phyloP scores from a whole-genome alignment of 768 basidiomycete genomes.

The Boletus sp. region DNA sequence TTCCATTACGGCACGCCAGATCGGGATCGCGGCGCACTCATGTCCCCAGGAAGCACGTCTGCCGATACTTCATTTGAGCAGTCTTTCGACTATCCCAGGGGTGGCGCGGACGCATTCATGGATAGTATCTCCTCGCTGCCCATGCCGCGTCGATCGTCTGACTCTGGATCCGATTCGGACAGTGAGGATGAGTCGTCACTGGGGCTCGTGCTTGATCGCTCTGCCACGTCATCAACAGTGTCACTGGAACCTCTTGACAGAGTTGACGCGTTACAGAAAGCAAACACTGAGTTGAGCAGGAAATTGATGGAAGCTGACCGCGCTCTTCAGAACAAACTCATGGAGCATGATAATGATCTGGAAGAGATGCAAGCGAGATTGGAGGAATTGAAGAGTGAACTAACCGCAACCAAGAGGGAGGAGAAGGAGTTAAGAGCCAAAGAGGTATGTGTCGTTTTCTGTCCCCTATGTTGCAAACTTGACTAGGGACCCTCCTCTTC shows the following conservation, averaged over 20 bases:
- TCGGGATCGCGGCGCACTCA: slow-evolving; percentile 27
- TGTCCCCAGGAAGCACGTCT: slow-evolving; percentile 34
- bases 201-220: slow-evolving; percentile 60
- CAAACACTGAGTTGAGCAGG: slow-evolving; percentile 70
- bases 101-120: slow-evolving; percentile 40
- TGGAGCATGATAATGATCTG: slow-evolving; percentile 78
- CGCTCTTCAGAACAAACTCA: slow-evolving; percentile 59
- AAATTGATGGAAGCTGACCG: slow-evolving; percentile 76
- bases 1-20: slow-evolving; percentile 43
- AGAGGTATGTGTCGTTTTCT: slow-evolving; percentile 51
- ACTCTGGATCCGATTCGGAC: slow-evolving; percentile 49
- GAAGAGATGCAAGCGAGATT: slow-evolving; percentile 74
- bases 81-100: slow-evolving; percentile 37
- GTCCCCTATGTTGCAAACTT: slow-evolving; percentile 2
- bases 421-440: slow-evolving; percentile 90
- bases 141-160: slow-evolving; percentile 47
- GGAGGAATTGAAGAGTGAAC: slow-evolving; percentile 75
- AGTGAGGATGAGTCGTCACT: slow-evolving; percentile 47
- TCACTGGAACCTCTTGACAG: slow-evolving; percentile 74
- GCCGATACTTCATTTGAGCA: slow-evolving; percentile 32
- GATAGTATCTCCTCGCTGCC: slow-evolving; percentile 51
- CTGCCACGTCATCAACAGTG: slow-evolving; percentile 54
- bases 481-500: not conserved
- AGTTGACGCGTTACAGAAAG: slow-evolving; percentile 66
- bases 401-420: slow-evolving; percentile 78